phyloP scores from a whole-genome alignment of 345 rosid species.

The Diplotaxis tenuifolia region DNA sequence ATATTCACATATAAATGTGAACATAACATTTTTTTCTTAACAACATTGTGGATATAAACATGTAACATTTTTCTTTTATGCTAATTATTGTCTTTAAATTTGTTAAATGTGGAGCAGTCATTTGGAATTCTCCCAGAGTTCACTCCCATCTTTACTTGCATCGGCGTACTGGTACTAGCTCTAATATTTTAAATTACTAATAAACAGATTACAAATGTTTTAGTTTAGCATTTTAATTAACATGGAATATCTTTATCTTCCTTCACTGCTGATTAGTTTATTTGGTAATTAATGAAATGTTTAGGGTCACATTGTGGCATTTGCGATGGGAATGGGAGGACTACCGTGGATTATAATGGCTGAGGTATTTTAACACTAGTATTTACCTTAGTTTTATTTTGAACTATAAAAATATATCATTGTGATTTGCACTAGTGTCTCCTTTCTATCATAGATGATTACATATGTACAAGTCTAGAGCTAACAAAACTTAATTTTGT shows the following conservation, averaged over 20 bases:
- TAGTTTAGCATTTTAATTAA: background rate
- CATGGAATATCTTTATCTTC: background rate
- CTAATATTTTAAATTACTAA: background rate
- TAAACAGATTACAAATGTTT: background rate
- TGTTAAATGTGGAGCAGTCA: conserved; percentile 22
- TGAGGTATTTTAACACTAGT: conserved; percentile 43
- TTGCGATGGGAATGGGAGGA: conserved; percentile 50
- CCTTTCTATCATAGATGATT: background rate
- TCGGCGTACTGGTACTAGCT: conserved; percentile 34
- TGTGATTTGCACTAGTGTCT: background rate
- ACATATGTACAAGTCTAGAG: background rate
- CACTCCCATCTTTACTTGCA: conserved; percentile 34
- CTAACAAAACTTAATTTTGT: background rate
- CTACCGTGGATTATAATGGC: conserved; percentile 60
- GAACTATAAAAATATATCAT: background rate
- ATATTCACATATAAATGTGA: background rate
- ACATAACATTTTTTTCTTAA: background rate
- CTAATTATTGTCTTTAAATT: background rate
- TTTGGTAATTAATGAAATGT: background rate
- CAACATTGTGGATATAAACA: background rate
- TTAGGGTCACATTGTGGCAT: conserved; percentile 42
- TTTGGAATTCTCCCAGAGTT: conserved; percentile 32
- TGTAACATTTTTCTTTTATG: background rate
- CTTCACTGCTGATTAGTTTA: conserved; percentile 2
- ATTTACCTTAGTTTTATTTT: background rate